Evolutionary conservation across 805 yeast genomes (phyloP), one percentile per base, ranked within the genome.

Genomic region (Nakazawaea ambrosiae): DNA sequence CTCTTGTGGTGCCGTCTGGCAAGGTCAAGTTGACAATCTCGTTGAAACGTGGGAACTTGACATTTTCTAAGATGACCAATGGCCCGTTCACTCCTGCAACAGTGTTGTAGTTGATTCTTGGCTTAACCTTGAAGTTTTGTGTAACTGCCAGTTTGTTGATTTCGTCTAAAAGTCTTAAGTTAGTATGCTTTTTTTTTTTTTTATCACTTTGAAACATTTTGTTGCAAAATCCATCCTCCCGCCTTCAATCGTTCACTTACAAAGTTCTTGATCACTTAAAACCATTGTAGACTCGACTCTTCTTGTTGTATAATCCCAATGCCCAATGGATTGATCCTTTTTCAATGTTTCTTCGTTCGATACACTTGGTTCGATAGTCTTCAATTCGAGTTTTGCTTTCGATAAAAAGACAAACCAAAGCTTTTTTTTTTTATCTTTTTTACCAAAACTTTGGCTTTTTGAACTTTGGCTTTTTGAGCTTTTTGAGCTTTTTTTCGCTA

Each of bases 61-160:
- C 92, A 46, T 84, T 81, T 58, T 84, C 90, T 49, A 84, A 66
- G 50, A 84, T 89, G 44, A 92, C 98, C 60, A 92, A 75, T 4
- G 99, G 99, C 45, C 99, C 99, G 63, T 94, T 92, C 54, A 92
- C 95, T 62, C 97, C 97, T 39, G 90, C 90, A 44, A 92, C 98
- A 22, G 98, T 92, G 70, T 92, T 92, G 66, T 92, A 92, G 53
- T 81, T 83, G 52, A 84, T 59, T 66, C 96, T 80, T 43, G 97
- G 97, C 59, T 86, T 81, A 55, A 89, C 79, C 46, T 84, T 80
- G 69, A 88, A 88, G 50, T 95, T 94, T 58, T 87, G 82, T 41
- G 89, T 83, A 37, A 81, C 97, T 33, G 97, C 97, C 60, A 77
- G 78, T 60, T 87, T 86, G 73, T 89, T 89, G 56, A 89, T 68